Base-by-base conservation (phyloP, 2,329 filamentous ascomycete genomes). In the Cordyceps fumosorosea region DNA sequence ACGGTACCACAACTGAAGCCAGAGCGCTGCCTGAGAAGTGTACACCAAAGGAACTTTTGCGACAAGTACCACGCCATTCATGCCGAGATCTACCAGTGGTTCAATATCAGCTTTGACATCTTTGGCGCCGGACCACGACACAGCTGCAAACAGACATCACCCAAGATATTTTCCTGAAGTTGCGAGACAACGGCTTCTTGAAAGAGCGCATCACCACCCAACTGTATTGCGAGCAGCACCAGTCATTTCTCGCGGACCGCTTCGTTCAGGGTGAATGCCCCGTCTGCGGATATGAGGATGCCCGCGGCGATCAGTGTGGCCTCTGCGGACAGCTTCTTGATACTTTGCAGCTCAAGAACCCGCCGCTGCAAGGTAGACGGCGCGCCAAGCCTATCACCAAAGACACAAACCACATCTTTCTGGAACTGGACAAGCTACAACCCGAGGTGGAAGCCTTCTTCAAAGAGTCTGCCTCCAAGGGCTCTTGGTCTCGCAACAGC, bases 1-100 rank as follows among this genome's bases (percentile, higher is more conserved):
- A 97, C 75, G 93, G 93, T 63, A 98, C 93, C 14, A 92, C 93
- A 24, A 96, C 93, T 34, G 93, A 97, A 77, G 96, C 93, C 32
- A 96, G 96, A 79, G 93, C 93, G 3, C 85, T 97, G 47, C 91
- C 96, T 74, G 91, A 95, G 73, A 88, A 89, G 18, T 81, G 91
- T 66, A 91, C 88, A 11, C 92, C 93, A 22, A 82, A 89, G 70
- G 84, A 93, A 72, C 85, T 98, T n/a, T 14, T 97, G 93, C 79
- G 86, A 89, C 76, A 96, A 97, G 79, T 97, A 96, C 80, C 90
- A 96, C 78, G 86, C 86, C 69, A 86, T 96, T 63, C 93, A 97
- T 77, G 87, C 91, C 69, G 90, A 89, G 52, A 89, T 97, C 67
- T 98, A 98, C 76, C 84, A 96, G 74, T 97, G 93, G 91, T 99